Percentiles rank a stretch among this genome's conserved stretches.
Evolutionary conservation across 2,329 filamentous ascomycete genomes (phyloP).

Genomic region (Diaporthe sp.): DNA sequence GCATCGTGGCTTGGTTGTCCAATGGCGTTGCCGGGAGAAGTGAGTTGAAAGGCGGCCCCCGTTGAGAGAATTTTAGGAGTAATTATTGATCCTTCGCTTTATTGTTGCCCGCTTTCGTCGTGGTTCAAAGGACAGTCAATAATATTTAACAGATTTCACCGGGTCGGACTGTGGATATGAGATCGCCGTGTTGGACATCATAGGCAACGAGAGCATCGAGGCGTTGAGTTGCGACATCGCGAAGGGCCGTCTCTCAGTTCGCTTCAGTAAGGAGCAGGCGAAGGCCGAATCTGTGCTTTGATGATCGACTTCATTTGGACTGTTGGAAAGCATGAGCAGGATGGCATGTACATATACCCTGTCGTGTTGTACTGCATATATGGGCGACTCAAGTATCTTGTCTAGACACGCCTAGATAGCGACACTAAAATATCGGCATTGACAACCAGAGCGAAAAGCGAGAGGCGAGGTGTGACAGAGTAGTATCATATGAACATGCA

Average conservation of each 20-base stretch:
- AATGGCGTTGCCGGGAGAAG: too few species aligned
- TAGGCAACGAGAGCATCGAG: background rate
- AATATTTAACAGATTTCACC: background rate
- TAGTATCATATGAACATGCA: background rate
- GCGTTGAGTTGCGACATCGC: background rate
- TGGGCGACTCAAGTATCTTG: background rate
- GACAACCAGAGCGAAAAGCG: background rate
- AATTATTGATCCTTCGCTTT: background rate
- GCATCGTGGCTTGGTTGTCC: too few species aligned
- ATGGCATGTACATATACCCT: background rate
- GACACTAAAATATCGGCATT: background rate
- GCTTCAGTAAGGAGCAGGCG: background rate
- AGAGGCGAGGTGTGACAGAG: background rate
- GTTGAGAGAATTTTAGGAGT: background rate
- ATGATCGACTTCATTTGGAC: too few species aligned
- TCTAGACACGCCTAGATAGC: background rate
- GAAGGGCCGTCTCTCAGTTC: background rate
- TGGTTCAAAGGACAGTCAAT: background rate
- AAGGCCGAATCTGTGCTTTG: background rate
- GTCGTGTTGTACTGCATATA: background rate
- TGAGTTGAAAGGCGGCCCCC: fast-evolving
- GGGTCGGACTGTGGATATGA: background rate
- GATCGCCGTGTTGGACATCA: background rate
- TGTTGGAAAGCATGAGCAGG: background rate
- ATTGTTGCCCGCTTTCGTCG: background rate